Evolutionary conservation across 2,329 filamentous ascomycete genomes (phyloP), one percentile per base, ranked within the genome.

Genomic region (Fusarium cyanostomum): DNA sequence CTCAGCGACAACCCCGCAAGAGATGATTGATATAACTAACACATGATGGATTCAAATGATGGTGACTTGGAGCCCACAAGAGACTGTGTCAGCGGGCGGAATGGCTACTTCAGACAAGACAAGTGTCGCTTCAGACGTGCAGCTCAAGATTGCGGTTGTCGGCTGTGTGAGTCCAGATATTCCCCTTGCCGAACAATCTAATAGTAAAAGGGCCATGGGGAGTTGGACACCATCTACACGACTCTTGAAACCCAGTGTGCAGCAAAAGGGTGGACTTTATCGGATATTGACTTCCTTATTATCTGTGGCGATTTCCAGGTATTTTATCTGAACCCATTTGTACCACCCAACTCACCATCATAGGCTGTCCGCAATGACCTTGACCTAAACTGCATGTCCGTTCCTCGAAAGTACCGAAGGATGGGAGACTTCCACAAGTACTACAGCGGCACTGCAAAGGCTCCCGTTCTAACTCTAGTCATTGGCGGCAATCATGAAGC

Each of bases 221-320:
- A 52, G 30, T 27, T 63, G 7, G 56, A 56, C 15, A n/a, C 41
- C 2, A 62, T 64, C 9, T 64, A 64, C 21, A 18, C 26, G 2
- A 43, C 38, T 2, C 46, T 64, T 1, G 57, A 58, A 26, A 10
- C 12, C 2, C 41, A 50, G 21, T 64, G 61, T n/a, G 11, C 13
- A 8, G 16, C 42, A 13, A 58, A 51, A 21, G 57, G 61, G 5
- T 64, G 57, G 61, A 2, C 16, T 12, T 18, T 62, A 11, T 52
- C 50, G 3, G 86, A 85, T 21, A 86, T 97, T n/a, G 94, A 98
- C 75, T 79, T 97, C 8, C 79, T 98, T 66, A 95, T 99, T 71
- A 96, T 99, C 70, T 92, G 94, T 50, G 94, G 95, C 27, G 94
- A 98, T 73, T 98, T 98, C 68, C 92, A 97, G 81, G 90, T 89